phyloP scores from a whole-genome alignment of 768 basidiomycete species.

The Hypsizygus marmoreus region DNA sequence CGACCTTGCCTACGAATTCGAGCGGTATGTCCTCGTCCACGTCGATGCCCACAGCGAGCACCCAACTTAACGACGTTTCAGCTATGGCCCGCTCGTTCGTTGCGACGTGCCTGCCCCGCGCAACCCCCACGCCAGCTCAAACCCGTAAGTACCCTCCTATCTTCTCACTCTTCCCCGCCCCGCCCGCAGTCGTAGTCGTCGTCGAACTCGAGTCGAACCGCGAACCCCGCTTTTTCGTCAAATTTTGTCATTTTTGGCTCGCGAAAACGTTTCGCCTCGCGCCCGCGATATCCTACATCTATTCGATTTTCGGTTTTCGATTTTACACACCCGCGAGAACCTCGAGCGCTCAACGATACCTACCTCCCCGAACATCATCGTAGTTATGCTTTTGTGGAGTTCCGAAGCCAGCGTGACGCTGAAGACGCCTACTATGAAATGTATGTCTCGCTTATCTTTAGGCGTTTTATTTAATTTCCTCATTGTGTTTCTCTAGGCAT shows the following conservation, averaged over 20 bases:
- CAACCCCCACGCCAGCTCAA: conserved; percentile 70
- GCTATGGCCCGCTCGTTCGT: conserved; percentile 80
- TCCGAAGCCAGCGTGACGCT: conserved; percentile 74
- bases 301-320: conserved; percentile 20
- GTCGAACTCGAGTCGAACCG: conserved; percentile 34
- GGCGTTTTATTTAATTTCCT: background rate
- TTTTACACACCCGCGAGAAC: conserved; percentile 37
- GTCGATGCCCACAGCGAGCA: background rate
- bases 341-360: conserved; percentile 49
- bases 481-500: conserved; percentile 55
- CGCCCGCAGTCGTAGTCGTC: conserved; percentile 21
- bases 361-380: conserved; percentile 49
- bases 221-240: conserved; percentile 17
- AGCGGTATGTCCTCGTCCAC: conserved; percentile 51
- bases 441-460: conserved; percentile 40
- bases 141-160: conserved; percentile 69
- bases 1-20: conserved; percentile 85
- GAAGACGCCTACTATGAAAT: conserved; percentile 86
- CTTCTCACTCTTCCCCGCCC: conserved; percentile 23
- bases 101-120: conserved; percentile 91
- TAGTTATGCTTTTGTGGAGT: conserved; percentile 89
- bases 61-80: conserved; percentile 27
- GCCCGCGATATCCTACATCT: no score
- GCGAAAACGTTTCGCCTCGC: no score
- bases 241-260: conserved; percentile 26